phyloP scores from a whole-genome alignment of 2,329 filamentous ascomycete species.

The Cercospora sp. region DNA sequence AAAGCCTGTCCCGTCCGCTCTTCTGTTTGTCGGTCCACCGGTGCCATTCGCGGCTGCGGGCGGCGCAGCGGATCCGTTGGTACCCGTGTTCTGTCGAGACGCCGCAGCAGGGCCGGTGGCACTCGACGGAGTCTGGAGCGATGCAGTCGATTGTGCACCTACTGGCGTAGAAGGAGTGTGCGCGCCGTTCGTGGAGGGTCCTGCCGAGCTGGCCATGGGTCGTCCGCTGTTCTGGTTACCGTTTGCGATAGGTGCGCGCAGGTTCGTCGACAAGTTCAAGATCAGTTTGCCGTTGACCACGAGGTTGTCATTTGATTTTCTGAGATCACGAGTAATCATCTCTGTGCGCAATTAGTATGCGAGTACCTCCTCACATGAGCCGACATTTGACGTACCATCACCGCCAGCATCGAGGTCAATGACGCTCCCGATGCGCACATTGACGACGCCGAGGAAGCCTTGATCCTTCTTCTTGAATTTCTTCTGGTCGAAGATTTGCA shows the following conservation, averaged over 20 bases:
- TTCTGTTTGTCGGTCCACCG: constrained; percentile 38
- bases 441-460: constrained; percentile 96
- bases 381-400: constrained; percentile 67
- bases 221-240: constrained; percentile 39
- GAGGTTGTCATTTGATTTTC: constrained; percentile 97
- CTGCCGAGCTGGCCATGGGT: constrained; percentile 44
- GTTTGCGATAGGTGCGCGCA: constrained; percentile 67
- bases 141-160: constrained; percentile 42
- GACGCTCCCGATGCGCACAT: constrained; percentile 90
- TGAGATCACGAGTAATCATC: constrained; percentile 96
- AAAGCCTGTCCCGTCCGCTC: constrained; percentile 53
- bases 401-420: constrained; percentile 87
- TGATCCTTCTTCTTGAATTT: constrained; percentile 99
- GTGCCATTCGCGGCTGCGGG: constrained; percentile 14
- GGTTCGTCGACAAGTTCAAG: constrained; percentile 90
- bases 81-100: constrained; percentile 31
- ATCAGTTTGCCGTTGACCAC: constrained; percentile 98
- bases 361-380: constrained; percentile 1
- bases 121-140: constrained; percentile 35
- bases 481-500: constrained; percentile 99
- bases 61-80: constrained; percentile 12
- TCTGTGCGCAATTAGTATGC: constrained; percentile 53
- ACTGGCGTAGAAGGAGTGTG: constrained; percentile 44
- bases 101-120: constrained; percentile 30
- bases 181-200: constrained; percentile 42